A percentile compares a stretch with the other conserved stretches of the same genome.
These are phyloP conservation scores for Zasmidium citrigriseum DNA, from an alignment of 2,329 filamentous ascomycete species.

Conservation along the genomic window DNA sequence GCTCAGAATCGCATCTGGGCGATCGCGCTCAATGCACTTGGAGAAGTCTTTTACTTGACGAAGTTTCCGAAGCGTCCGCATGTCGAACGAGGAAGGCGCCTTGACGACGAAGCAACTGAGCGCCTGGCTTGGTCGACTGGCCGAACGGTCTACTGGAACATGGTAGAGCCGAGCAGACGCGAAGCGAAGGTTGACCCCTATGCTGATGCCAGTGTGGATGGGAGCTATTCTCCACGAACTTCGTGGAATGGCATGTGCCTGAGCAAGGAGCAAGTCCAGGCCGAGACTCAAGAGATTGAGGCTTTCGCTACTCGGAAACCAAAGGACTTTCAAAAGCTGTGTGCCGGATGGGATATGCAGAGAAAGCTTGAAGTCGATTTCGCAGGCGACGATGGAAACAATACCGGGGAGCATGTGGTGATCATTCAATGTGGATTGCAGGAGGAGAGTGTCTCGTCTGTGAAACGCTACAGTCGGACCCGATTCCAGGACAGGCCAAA, in stretches of 20 bases:
- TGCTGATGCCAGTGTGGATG: slow-evolving; percentile 64
- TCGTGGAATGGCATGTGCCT: slow-evolving; percentile 74
- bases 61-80: slow-evolving; percentile 64
- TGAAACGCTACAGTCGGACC: slow-evolving; percentile 62
- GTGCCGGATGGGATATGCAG: slow-evolving; percentile 89
- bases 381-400: slow-evolving; percentile 72
- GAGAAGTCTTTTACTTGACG: slow-evolving; percentile 84
- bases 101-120: slow-evolving; percentile 57
- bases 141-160: slow-evolving; percentile 75
- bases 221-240: slow-evolving; percentile 78
- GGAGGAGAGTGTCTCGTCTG: slow-evolving; percentile 54
- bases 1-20: slow-evolving; percentile 77
- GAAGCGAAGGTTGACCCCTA: slow-evolving; percentile 71
- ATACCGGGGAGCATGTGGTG: slow-evolving; percentile 74
- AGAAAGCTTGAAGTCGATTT: slow-evolving; percentile 86
- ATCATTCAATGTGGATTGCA: slow-evolving; percentile 73
- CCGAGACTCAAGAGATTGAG: slow-evolving; percentile 82
- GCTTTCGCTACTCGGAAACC: slow-evolving; percentile 72
- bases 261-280: slow-evolving; percentile 66
- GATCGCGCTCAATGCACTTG: slow-evolving; percentile 89
- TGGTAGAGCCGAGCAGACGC: slow-evolving; percentile 77
- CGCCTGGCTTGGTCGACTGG: slow-evolving; percentile 78
- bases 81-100: slow-evolving; percentile 45
- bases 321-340: slow-evolving; percentile 74
- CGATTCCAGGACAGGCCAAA: slow-evolving; percentile 37